Conservation (phyloP, 2,329 filamentous ascomycete species). For the Purpureocillium takamizusanense region DNA sequence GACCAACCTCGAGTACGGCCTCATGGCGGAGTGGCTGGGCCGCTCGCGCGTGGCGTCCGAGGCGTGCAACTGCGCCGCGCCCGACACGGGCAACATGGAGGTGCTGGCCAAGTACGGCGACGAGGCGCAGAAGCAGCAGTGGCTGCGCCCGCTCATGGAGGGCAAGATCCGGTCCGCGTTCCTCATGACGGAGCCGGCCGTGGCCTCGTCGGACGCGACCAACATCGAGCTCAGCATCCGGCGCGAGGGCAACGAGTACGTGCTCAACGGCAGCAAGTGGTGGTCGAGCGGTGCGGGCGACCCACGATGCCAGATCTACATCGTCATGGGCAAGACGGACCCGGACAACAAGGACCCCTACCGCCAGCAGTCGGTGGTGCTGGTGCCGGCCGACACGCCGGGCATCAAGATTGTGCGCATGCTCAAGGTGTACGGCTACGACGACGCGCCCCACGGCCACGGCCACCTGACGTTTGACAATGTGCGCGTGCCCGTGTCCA, state of each 20-base stretch:
- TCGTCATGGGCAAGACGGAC: slow-evolving; percentile 93
- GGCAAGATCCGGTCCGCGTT: slow-evolving; percentile 85
- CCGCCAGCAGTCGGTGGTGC: slow-evolving; percentile 84
- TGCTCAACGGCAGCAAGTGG: slow-evolving; percentile 97
- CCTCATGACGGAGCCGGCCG: slow-evolving; percentile 86
- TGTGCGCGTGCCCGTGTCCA: slow-evolving; percentile 75
- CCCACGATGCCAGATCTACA: slow-evolving; percentile 82
- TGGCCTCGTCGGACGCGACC: slow-evolving; percentile 83
- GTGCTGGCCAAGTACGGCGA: slow-evolving; percentile 87
- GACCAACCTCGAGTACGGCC: slow-evolving; percentile 89
- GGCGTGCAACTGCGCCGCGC: slow-evolving; percentile 82
- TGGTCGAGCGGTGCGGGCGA: slow-evolving; percentile 96
- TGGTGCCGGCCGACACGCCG: slow-evolving; percentile 72
- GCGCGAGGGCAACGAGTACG: slow-evolving; percentile 77
- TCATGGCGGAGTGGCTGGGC: slow-evolving; percentile 95
- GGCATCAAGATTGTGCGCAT: slow-evolving; percentile 92
- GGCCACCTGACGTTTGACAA: slow-evolving; percentile 85
- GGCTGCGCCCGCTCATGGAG: slow-evolving; percentile 73
- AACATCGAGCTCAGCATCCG: slow-evolving; percentile 83
- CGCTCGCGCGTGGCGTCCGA: slow-evolving; percentile 77
- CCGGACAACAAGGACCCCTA: slow-evolving; percentile 67
- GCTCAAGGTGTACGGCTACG: slow-evolving; percentile 89
- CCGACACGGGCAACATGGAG: slow-evolving; percentile 94
- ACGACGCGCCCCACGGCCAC: slow-evolving; percentile 97
- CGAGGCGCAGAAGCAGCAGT: slow-evolving; percentile 73